These are phyloP conservation scores for Aspergillus wentii DNA, from an alignment of 495 filamentous ascomycete species.

Conservation along the genomic window DNA sequence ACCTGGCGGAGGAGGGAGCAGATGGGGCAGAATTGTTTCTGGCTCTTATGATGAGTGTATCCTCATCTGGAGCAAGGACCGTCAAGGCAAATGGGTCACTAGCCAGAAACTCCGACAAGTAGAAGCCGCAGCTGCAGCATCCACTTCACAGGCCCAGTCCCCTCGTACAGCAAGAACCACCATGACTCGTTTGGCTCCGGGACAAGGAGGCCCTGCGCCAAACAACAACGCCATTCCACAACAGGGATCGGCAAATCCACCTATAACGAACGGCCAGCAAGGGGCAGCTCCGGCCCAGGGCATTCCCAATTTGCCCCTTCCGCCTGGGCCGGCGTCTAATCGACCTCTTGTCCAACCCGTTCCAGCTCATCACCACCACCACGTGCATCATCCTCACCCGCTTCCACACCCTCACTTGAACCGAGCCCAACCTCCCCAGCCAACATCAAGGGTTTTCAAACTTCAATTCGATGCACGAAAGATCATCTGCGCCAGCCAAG, in stretches of 20 bases:
- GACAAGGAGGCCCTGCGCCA: background rate
- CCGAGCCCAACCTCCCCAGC: slow-evolving; percentile 3
- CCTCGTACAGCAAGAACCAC: slow-evolving; percentile 15
- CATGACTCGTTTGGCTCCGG: slow-evolving; percentile 10
- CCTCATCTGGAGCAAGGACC: slow-evolving; percentile 86
- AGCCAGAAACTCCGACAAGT: slow-evolving; percentile 68
- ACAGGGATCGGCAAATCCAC: background rate
- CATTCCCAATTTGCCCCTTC: background rate
- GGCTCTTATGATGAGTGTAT: slow-evolving; percentile 95
- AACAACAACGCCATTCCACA: background rate
- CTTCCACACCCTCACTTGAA: background rate
- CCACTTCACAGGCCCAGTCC: slow-evolving; percentile 15
- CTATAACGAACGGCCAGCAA: background rate
- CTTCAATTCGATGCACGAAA: slow-evolving; percentile 92
- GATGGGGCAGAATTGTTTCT: slow-evolving; percentile 84
- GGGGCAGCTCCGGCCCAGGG: background rate
- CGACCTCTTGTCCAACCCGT: background rate
- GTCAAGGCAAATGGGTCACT: slow-evolving; percentile 73
- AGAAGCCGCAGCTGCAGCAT: slow-evolving; percentile 46
- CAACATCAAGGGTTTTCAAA: slow-evolving; percentile 81
- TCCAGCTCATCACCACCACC: background rate
- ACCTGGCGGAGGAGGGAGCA: slow-evolving; percentile 81
- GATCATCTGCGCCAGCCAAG: slow-evolving; percentile 91
- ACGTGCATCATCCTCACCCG: background rate
- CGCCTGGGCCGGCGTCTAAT: slow-evolving; percentile 1